These are phyloP conservation scores for Corchorus olitorius DNA, from an alignment of 345 rosid genomes.

Conservation along the genomic window DNA sequence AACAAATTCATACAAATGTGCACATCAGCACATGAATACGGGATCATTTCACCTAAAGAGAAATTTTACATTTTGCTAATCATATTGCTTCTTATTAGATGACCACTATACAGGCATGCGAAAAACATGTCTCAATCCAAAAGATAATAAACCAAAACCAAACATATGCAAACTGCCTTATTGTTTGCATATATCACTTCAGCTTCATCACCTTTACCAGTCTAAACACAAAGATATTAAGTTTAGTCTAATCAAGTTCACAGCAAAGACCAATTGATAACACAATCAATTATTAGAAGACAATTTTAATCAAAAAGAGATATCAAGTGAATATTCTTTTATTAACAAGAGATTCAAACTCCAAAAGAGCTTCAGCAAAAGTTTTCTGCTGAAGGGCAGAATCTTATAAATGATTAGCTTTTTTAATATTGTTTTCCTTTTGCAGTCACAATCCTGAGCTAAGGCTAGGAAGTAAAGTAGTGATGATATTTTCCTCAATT, in stretches of 20 bases:
- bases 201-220: background rate
- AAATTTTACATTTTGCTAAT: background rate
- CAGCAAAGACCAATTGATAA: background rate
- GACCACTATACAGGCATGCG: background rate
- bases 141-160: constrained; percentile 1
- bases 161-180: constrained; percentile 1
- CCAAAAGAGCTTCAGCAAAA: background rate
- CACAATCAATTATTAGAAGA: background rate
- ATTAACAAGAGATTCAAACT: background rate
- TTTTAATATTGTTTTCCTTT: background rate
- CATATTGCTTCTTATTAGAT: background rate
- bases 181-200: background rate
- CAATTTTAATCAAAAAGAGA: background rate
- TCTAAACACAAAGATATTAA: constrained; percentile 12
- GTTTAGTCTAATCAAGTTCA: background rate
- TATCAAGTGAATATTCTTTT: background rate
- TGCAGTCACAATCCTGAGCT: background rate
- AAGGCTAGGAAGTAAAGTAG: background rate
- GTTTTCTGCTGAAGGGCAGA: background rate
- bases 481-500: background rate
- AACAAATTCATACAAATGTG: background rate
- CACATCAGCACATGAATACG: background rate
- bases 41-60: background rate
- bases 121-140: constrained; percentile 2
- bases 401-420: background rate